Conservation (phyloP, 768 basidiomycete genomes). For the Coprinopsis sp. region DNA sequence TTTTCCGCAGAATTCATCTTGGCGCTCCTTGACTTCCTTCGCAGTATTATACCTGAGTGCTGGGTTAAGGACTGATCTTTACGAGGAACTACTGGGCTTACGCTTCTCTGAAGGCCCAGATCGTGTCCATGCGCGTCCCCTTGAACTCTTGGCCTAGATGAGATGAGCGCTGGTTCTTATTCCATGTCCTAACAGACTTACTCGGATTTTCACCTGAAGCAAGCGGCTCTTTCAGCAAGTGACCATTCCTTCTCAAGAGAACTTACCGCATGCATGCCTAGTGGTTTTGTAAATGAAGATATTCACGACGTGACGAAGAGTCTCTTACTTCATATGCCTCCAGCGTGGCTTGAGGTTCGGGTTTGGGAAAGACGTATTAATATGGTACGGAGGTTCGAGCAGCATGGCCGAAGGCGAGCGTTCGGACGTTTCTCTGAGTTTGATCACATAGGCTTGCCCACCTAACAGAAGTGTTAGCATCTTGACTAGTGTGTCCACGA, state of each 20-base stretch:
- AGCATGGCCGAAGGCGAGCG: constrained; percentile 70
- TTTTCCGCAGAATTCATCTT: constrained; percentile 62
- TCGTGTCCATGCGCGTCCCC: constrained; percentile 62
- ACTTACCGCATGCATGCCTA: constrained; percentile 57
- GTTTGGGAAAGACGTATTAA: constrained; percentile 47
- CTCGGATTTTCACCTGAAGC: constrained; percentile 51
- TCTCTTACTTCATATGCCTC: constrained; percentile 70
- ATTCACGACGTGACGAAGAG: neutral
- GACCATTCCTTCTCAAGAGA: neutral
- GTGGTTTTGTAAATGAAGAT: neutral
- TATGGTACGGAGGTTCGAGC: constrained; percentile 66
- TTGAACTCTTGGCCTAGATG: constrained; percentile 28
- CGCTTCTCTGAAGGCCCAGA: constrained; percentile 65
- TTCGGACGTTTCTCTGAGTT: constrained; percentile 68
- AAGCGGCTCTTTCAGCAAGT: neutral
- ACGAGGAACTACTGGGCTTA: constrained; percentile 24
- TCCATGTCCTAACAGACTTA: no score
- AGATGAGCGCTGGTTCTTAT: no score
- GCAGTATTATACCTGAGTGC: constrained; percentile 57
- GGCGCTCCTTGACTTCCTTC: constrained; percentile 55
- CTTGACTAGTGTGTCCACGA: neutral
- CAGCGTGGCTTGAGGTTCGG: constrained; percentile 48
- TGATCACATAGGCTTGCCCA: constrained; percentile 75
- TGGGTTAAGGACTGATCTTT: neutral
- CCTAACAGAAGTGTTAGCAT: constrained; percentile 28